Evolutionary conservation across 2,329 filamentous ascomycete genomes (phyloP).

Genomic region (Talaromyces sp.): DNA sequence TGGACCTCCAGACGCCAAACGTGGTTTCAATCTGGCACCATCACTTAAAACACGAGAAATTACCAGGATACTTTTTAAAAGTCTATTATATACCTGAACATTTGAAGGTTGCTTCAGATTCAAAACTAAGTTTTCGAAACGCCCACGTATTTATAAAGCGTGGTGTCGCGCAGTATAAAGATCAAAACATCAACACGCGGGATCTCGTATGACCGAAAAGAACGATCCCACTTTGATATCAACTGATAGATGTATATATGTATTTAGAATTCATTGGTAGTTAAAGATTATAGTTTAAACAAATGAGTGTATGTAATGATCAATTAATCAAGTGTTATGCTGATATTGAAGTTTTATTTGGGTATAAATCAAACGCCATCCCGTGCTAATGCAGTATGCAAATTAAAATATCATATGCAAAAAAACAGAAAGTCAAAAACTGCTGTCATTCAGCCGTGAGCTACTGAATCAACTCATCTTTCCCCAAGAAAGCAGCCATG

Average conservation of each 20-base stretch:
- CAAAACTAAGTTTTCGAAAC: neutral
- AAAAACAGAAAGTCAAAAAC: neutral
- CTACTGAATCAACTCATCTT: conserved; percentile 57
- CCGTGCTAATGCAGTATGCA: conserved; percentile 4
- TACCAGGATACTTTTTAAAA: no score
- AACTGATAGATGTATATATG: no score
- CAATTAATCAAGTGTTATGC: neutral
- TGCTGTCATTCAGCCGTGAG: neutral
- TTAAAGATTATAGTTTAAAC: neutral
- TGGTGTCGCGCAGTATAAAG: no score
- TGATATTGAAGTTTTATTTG: conserved; percentile 13
- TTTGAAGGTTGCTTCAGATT: neutral
- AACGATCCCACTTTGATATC: no score
- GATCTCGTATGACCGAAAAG: no score
- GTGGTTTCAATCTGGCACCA: neutral
- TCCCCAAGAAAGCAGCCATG: conserved; percentile 76
- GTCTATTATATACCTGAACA: no score
- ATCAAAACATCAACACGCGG: neutral
- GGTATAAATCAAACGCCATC: conserved; percentile 13
- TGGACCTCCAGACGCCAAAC: no score
- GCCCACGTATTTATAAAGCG: no score
- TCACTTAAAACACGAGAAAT: no score
- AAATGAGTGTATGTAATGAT: neutral
- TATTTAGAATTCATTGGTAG: neutral
- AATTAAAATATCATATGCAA: neutral